These are phyloP conservation scores for Stemphylium vesicarium DNA, from an alignment of 2,329 filamentous ascomycete species.

Conservation along the genomic window DNA sequence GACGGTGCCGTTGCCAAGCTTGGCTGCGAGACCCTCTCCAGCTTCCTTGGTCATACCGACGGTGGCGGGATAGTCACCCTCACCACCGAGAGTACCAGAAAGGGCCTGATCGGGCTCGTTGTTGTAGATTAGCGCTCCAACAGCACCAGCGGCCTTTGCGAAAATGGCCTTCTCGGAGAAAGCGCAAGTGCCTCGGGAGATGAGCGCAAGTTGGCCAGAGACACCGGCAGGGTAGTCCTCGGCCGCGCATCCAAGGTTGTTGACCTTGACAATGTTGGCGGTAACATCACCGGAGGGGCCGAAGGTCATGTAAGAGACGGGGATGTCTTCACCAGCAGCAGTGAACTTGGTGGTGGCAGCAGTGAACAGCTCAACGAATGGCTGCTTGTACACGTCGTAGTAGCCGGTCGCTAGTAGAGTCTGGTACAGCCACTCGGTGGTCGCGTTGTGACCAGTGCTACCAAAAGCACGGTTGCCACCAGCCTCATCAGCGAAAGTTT, in stretches of 20 bases:
- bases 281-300: constrained; percentile 69
- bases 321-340: constrained; percentile 31
- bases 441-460: constrained; percentile 43
- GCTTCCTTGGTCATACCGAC: constrained; percentile 69
- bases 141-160: constrained; percentile 71
- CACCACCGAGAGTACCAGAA: constrained; percentile 69
- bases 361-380: constrained; percentile 45
- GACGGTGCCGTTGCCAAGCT: constrained; percentile 56
- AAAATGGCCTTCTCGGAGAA: constrained; percentile 72
- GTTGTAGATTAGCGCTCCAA: constrained; percentile 75
- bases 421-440: constrained; percentile 42
- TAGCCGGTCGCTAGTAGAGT: constrained; percentile 38
- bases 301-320: constrained; percentile 52
- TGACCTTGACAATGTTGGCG: constrained; percentile 65
- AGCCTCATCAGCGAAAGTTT: constrained; percentile 40
- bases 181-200: constrained; percentile 70
- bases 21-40: constrained; percentile 62
- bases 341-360: constrained; percentile 36
- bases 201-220: constrained; percentile 69
- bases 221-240: constrained; percentile 65
- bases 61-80: constrained; percentile 65
- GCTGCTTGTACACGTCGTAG: constrained; percentile 45
- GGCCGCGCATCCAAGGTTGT: constrained; percentile 67
- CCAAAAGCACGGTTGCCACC: constrained; percentile 47
- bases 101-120: constrained; percentile 64